Evolutionary conservation across 2,329 filamentous ascomycete species (phyloP).

Genomic region (Aspergillus niger): DNA sequence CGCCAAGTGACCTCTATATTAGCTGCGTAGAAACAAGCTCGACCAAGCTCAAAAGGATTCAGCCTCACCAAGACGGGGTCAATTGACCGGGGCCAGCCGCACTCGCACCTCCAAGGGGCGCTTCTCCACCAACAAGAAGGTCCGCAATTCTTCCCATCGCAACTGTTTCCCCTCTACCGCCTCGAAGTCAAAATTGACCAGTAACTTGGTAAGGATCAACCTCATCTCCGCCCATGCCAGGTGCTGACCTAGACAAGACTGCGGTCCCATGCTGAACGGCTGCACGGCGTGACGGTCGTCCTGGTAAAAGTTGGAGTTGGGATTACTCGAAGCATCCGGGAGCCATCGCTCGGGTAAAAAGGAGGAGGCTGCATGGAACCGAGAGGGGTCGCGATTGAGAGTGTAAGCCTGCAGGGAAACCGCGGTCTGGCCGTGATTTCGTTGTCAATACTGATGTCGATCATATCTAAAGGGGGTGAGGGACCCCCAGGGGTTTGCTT

Average conservation of each 20-base stretch:
- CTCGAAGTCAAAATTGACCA: conserved; percentile 3
- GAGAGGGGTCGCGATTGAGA: conserved; percentile 4
- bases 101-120: conserved; percentile 8
- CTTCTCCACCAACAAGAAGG: conserved; percentile 9
- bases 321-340: not conserved
- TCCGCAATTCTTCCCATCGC: conserved; percentile 10
- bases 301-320: not conserved
- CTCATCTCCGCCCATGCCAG: conserved; percentile 70
- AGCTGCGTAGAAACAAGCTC: too few relatives aligned
- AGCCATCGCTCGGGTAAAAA: conserved; percentile 13
- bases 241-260: conserved; percentile 76
- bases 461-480: not conserved
- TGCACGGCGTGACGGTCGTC: conserved; percentile 4
- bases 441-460: not conserved
- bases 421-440: not conserved
- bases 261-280: conserved; percentile 70
- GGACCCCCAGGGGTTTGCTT: too few relatives aligned
- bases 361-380: not conserved
- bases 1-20: too few relatives aligned
- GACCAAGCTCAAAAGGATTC: too few relatives aligned
- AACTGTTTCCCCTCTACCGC: not conserved
- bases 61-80: too few relatives aligned
- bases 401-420: conserved; percentile 9
- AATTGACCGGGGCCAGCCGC: not conserved
- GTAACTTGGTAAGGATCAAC: conserved; percentile 36